Conservation (phyloP, 306 rosid species). For the Prunus mira region DNA sequence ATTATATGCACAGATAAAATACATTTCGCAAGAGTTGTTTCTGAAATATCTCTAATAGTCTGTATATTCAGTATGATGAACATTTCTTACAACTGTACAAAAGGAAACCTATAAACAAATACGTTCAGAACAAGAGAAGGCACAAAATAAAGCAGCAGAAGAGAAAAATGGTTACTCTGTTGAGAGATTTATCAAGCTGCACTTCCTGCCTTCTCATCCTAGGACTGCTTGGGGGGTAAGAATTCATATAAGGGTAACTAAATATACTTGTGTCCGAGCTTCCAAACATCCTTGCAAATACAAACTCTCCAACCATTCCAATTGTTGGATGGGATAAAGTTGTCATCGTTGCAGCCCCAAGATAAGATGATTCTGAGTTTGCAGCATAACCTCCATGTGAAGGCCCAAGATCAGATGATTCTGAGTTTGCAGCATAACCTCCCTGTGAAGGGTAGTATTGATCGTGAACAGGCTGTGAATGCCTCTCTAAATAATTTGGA, state of each 20-base stretch:
- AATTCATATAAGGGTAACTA: slow-evolving; percentile 30
- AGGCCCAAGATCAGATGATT: slow-evolving; percentile 50
- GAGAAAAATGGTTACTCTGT: slow-evolving; percentile 67
- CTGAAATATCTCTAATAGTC: slow-evolving; percentile 24
- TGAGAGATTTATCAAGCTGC: slow-evolving; percentile 73
- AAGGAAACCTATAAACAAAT: slow-evolving; percentile 1
- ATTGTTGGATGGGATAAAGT: slow-evolving; percentile 60
- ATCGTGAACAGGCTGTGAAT: slow-evolving; percentile 43
- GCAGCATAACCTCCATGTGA: slow-evolving; percentile 1
- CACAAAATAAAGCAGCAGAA: slow-evolving; percentile 74
- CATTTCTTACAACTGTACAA: slow-evolving; percentile 34
- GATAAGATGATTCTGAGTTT: slow-evolving; percentile 31
- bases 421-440: slow-evolving; percentile 34
- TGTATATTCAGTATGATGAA: slow-evolving; percentile 17
- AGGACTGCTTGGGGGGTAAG: slow-evolving; percentile 40
- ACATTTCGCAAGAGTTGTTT: not conserved
- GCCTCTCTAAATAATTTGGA: slow-evolving; percentile 48
- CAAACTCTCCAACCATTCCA: slow-evolving; percentile 76
- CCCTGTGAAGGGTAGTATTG: slow-evolving; percentile 53
- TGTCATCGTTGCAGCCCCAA: slow-evolving; percentile 52
- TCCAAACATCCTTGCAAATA: slow-evolving; percentile 67
- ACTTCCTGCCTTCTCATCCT: slow-evolving; percentile 90
- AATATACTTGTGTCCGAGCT: slow-evolving; percentile 43
- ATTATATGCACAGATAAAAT: slow-evolving; percentile 9
- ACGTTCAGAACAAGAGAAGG: slow-evolving; percentile 72